phyloP scores from a whole-genome alignment of 2,329 filamentous ascomycete species.

The Colletotrichum sp. region DNA sequence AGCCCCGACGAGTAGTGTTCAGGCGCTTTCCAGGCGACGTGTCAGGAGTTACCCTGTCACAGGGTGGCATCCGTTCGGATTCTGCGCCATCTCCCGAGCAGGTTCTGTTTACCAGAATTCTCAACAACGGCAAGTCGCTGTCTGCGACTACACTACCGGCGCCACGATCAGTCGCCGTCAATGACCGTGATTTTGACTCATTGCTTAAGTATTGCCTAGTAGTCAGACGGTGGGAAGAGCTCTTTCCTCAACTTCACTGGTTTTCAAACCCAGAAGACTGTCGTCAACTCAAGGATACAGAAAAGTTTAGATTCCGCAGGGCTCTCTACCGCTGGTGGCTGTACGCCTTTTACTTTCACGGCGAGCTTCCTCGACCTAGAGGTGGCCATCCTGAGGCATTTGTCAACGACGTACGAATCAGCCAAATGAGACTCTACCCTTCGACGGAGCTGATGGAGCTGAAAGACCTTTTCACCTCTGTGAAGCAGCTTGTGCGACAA shows the following conservation, averaged over 20 bases:
- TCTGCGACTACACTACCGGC: background rate
- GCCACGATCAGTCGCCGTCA: conserved; percentile 33
- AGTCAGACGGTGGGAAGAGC: conserved; percentile 42
- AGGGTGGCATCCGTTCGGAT: background rate
- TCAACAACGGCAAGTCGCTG: background rate
- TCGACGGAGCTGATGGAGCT: conserved; percentile 50
- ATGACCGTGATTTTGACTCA: conserved; percentile 34
- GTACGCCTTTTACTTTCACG: conserved; percentile 58
- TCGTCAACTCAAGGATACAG: conserved; percentile 46
- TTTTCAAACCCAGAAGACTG: conserved; percentile 50
- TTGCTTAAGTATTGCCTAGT: conserved; percentile 39
- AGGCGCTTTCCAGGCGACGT: conserved; percentile 38
- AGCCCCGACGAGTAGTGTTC: conserved; percentile 43
- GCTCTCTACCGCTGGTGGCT: conserved; percentile 62
- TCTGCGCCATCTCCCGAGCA: background rate
- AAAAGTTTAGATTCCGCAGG: conserved; percentile 52
- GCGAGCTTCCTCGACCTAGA: conserved; percentile 42
- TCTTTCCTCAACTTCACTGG: conserved; percentile 51
- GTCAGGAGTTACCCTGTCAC: conserved; percentile 26
- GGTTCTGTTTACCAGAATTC: background rate
- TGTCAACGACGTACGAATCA: conserved; percentile 45
- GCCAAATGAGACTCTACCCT: conserved; percentile 48
- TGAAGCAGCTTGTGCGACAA: conserved; percentile 48
- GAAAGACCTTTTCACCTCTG: conserved; percentile 48
- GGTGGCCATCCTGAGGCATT: conserved; percentile 41